These are phyloP conservation scores for Cercospora brassicicola DNA, from an alignment of 2,329 filamentous ascomycete genomes.

Conservation along the genomic window DNA sequence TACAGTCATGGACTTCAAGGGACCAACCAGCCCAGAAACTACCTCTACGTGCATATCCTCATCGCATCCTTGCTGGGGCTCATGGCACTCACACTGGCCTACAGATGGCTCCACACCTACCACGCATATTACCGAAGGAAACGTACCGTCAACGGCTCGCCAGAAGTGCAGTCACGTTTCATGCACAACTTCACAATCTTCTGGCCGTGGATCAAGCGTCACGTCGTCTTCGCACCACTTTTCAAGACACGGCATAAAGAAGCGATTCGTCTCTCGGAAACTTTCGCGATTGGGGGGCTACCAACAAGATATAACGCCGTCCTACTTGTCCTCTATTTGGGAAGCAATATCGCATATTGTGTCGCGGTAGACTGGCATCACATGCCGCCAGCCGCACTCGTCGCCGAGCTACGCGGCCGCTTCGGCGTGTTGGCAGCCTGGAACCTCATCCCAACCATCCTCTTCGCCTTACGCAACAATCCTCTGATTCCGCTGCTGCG, in stretches of 20 bases:
- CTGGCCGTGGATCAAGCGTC: slow-evolving; percentile 61
- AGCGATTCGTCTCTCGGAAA: slow-evolving; percentile 54
- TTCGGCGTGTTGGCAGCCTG: background rate
- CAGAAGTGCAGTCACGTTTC: slow-evolving; percentile 48
- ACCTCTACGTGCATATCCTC: slow-evolving; percentile 48
- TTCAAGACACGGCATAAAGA: slow-evolving; percentile 74
- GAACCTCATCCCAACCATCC: background rate
- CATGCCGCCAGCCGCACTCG: slow-evolving; percentile 79
- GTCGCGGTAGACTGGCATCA: slow-evolving; percentile 66
- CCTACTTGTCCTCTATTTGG: slow-evolving; percentile 65
- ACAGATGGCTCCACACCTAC: slow-evolving; percentile 45
- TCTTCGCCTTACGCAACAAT: slow-evolving; percentile 53
- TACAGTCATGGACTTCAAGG: slow-evolving; percentile 47
- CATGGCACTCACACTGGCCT: slow-evolving; percentile 41
- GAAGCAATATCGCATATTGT: slow-evolving; percentile 75
- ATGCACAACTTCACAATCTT: slow-evolving; percentile 45
- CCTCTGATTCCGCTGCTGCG: slow-evolving; percentile 77
- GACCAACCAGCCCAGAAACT: slow-evolving; percentile 51
- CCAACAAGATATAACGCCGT: slow-evolving; percentile 74
- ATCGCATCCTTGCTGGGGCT: slow-evolving; percentile 41
- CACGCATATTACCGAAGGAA: slow-evolving; percentile 49
- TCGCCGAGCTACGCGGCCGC: background rate
- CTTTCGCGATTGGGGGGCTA: slow-evolving; percentile 68
- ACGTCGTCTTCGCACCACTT: slow-evolving; percentile 69
- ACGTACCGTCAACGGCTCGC: slow-evolving; percentile 43